Percentiles rank a stretch among this genome's conserved stretches.
Evolutionary conservation across 2,329 filamentous ascomycete genomes (phyloP).

Genomic region (Claviceps maximensis): DNA sequence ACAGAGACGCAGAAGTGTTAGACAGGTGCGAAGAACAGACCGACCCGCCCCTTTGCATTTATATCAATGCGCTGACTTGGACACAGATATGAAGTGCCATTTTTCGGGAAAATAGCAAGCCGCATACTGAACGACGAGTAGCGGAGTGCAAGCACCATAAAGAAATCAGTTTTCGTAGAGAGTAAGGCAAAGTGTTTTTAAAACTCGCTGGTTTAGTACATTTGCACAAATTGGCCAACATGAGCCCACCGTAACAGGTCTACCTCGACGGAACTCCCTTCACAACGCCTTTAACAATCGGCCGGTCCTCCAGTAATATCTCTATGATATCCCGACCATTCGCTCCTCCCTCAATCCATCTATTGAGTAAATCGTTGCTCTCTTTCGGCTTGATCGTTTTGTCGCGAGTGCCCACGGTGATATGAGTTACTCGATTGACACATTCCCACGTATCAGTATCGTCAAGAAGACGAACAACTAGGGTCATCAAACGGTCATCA

Average conservation of each 20-base stretch:
- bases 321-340: constrained; percentile 31
- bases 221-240: not conserved
- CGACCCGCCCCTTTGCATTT: not conserved
- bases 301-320: constrained; percentile 35
- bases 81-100: constrained; percentile 54
- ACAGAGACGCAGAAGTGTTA: constrained; percentile 62
- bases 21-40: constrained; percentile 35
- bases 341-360: constrained; percentile 53
- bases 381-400: constrained; percentile 76
- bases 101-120: constrained; percentile 75
- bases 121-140: constrained; percentile 80
- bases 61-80: not conserved
- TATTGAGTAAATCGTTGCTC: constrained; percentile 70
- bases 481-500: constrained; percentile 78
- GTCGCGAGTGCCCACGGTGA: constrained; percentile 76
- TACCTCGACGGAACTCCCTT: constrained; percentile 36
- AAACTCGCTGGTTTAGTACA: not conserved
- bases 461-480: constrained; percentile 64
- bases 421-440: constrained; percentile 67
- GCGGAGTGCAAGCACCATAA: not conserved
- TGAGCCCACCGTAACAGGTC: not conserved
- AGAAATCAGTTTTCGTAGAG: not conserved
- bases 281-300: constrained; percentile 33
- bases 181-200: not conserved
- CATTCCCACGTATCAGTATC: constrained; percentile 48